Percentiles rank a stretch among this genome's conserved stretches.
phyloP scores from a whole-genome alignment of 2,329 filamentous ascomycete species.

The Clarireedia sp. region DNA sequence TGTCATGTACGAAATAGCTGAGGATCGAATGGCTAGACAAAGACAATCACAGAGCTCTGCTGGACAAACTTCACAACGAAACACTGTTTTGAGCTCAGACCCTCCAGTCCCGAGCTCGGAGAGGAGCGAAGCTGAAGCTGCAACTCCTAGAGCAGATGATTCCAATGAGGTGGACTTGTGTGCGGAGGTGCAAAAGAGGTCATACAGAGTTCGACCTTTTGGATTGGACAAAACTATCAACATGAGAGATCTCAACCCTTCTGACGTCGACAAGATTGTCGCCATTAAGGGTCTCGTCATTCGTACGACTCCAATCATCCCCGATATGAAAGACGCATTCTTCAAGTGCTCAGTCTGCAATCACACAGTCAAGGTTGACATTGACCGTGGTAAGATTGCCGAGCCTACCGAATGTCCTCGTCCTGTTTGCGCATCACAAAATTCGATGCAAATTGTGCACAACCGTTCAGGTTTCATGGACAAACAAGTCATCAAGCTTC shows the following conservation, averaged over 20 bases:
- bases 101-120: slow-evolving; percentile 77
- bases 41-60: slow-evolving; percentile 52
- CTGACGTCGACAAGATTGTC: slow-evolving; percentile 93
- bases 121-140: slow-evolving; percentile 42
- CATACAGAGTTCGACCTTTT: slow-evolving; percentile 83
- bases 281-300: slow-evolving; percentile 95
- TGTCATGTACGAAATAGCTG: slow-evolving; percentile 81
- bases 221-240: slow-evolving; percentile 83
- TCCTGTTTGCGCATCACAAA: slow-evolving; percentile 69
- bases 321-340: slow-evolving; percentile 98
- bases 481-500: slow-evolving; percentile 97
- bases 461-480: slow-evolving; percentile 92
- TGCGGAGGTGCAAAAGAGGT: slow-evolving; percentile 70
- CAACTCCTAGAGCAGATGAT: slow-evolving; percentile 37
- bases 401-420: slow-evolving; percentile 89
- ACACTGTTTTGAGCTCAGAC: slow-evolving; percentile 57
- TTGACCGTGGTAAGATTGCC: slow-evolving; percentile 92
- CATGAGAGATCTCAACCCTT: slow-evolving; percentile 86
- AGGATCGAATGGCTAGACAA: slow-evolving; percentile 66
- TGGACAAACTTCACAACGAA: slow-evolving; percentile 37
- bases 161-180: slow-evolving; percentile 54
- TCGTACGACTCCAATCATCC: slow-evolving; percentile 89
- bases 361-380: slow-evolving; percentile 80
- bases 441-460: slow-evolving; percentile 97
- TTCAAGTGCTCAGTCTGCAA: slow-evolving; percentile 94